A percentile compares a stretch with the other conserved stretches of the same genome.
phyloP scores from a whole-genome alignment of 192 early-diverging fungal genomes.

The Linnemannia elongata region DNA sequence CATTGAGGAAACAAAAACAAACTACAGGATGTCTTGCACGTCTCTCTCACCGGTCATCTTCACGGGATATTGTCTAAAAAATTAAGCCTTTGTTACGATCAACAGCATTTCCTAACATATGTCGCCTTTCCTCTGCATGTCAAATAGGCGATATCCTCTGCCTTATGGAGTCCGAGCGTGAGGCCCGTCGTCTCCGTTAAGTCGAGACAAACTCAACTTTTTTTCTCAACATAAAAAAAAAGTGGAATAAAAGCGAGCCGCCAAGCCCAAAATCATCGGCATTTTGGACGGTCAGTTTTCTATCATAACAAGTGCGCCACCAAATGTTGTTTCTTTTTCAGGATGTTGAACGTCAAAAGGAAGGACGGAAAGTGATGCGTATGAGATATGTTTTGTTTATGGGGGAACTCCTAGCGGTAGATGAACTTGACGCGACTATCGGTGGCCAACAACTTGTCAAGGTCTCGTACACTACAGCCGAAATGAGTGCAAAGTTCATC shows the following conservation, averaged over 20 bases:
- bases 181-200: conserved; percentile 99
- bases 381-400: neutral
- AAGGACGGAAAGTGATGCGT: too few relatives aligned
- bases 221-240: conserved; percentile 12
- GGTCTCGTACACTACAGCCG: conserved; percentile 68
- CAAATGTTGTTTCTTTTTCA: neutral
- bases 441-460: conserved; percentile 66
- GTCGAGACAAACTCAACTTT: conserved; percentile 13
- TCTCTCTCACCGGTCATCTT: too few relatives aligned
- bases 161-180: conserved; percentile 99
- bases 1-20: too few relatives aligned
- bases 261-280: conserved; percentile 14
- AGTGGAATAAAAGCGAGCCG: conserved; percentile 38
- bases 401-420: conserved; percentile 49
- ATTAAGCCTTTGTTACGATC: neutral
- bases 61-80: too few relatives aligned
- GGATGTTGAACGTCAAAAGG: neutral
- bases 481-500: conserved; percentile 83
- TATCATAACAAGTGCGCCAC: neutral
- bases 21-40: too few relatives aligned
- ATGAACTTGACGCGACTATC: conserved; percentile 66
- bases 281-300: conserved; percentile 19
- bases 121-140: neutral
- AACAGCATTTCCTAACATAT: neutral
- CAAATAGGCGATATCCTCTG: conserved; percentile 88